Evolutionary conservation across 2,329 filamentous ascomycete species (phyloP).

Genomic region (Myriosclerotinia duriaeana): DNA sequence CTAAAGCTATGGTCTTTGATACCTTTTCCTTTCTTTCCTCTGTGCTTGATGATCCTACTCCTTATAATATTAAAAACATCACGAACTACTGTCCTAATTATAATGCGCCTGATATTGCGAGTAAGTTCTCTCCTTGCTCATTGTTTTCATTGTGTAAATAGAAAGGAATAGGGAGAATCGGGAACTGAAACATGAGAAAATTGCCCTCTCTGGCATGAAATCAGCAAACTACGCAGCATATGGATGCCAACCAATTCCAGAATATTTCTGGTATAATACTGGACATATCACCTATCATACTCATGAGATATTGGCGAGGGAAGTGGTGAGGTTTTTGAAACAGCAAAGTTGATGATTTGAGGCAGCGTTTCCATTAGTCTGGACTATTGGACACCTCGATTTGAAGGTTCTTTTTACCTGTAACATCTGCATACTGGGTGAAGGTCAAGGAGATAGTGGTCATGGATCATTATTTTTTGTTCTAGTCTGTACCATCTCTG

Average conservation of each 20-base stretch:
- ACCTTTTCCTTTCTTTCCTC: constrained; percentile 45
- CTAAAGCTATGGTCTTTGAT: constrained; percentile 47
- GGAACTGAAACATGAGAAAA: neutral
- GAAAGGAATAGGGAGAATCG: neutral
- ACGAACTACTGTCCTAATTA: constrained; percentile 48
- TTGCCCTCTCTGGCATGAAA: neutral
- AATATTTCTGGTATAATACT: constrained; percentile 51
- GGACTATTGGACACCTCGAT: too few species aligned
- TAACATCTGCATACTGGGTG: too few species aligned
- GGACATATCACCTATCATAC: constrained; percentile 48
- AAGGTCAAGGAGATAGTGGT: too few species aligned
- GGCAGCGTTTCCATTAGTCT: too few species aligned
- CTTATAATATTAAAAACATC: constrained; percentile 48
- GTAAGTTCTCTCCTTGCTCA: neutral
- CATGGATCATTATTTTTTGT: too few species aligned
- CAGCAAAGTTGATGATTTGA: too few species aligned
- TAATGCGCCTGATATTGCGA: constrained; percentile 48
- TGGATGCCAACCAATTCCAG: constrained; percentile 46
- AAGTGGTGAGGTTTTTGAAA: constrained; percentile 32
- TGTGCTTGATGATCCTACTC: constrained; percentile 45
- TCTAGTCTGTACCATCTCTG: too few species aligned
- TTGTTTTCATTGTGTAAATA: neutral
- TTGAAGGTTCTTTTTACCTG: too few species aligned
- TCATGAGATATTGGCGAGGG: constrained; percentile 44
- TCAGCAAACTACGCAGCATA: constrained; percentile 45